A percentile compares a stretch with the other conserved stretches of the same genome.
These are phyloP conservation scores for Biancaea sappan DNA, from an alignment of 306 rosid species.

Conservation along the genomic window DNA sequence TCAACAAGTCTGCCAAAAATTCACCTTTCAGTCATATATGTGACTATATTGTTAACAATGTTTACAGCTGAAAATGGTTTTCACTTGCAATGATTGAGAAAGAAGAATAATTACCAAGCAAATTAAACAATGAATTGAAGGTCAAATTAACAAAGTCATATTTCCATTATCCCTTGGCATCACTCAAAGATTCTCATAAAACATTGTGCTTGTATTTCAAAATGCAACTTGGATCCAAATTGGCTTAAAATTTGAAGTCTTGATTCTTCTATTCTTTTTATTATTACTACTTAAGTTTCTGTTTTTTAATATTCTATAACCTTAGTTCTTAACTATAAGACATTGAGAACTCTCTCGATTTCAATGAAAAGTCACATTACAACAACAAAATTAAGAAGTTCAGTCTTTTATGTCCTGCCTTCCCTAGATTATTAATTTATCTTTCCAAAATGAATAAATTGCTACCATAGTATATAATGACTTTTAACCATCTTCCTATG, in stretches of 20 bases:
- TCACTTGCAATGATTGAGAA: neutral
- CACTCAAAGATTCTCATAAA: neutral
- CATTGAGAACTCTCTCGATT: neutral
- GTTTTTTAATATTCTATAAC: neutral
- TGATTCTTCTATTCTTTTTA: neutral
- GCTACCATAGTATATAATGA: neutral
- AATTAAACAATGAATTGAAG: neutral
- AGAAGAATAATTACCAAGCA: neutral
- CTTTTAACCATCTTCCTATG: neutral
- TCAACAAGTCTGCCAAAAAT: neutral
- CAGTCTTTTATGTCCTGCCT: neutral
- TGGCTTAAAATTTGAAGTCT: neutral
- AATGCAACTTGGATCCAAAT: neutral
- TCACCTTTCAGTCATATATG: neutral
- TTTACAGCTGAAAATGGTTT: neutral
- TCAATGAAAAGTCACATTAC: neutral
- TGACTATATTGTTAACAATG: neutral
- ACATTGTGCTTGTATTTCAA: neutral
- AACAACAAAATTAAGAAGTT: neutral
- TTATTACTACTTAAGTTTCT: neutral
- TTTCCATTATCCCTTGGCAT: neutral
- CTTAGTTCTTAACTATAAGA: neutral
- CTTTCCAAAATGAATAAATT: too few relatives aligned
- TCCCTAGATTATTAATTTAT: neutral
- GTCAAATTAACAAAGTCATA: neutral